These are phyloP conservation scores for Tuber melanosporum DNA, from an alignment of 495 filamentous ascomycete species.

Conservation along the genomic window DNA sequence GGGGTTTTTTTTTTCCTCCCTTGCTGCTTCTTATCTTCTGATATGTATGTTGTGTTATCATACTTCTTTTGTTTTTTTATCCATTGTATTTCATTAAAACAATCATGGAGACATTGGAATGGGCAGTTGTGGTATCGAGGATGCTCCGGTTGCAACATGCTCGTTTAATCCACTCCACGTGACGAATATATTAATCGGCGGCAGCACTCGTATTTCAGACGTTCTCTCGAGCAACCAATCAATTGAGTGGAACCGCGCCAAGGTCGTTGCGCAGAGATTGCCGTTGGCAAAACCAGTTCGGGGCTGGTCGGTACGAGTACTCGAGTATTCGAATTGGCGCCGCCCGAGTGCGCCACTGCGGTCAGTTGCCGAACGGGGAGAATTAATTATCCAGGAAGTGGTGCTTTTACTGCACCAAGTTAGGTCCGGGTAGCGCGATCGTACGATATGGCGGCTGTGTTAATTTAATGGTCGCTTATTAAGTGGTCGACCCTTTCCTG, in stretches of 20 bases:
- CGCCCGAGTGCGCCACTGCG: neutral
- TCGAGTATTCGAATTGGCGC: no score
- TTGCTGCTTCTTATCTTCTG: no score
- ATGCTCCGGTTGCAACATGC: no score
- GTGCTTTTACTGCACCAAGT: neutral
- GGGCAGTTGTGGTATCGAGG: no score
- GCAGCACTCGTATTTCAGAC: neutral
- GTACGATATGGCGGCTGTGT: neutral
- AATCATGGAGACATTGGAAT: no score
- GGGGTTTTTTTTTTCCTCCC: no score
- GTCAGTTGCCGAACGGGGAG: neutral
- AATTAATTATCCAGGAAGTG: neutral
- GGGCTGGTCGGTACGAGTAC: neutral
- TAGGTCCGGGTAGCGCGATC: neutral
- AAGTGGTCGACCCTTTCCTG: neutral
- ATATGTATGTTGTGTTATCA: no score
- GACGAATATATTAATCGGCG: no score
- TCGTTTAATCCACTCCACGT: no score
- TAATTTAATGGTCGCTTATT: neutral
- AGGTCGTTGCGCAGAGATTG: neutral
- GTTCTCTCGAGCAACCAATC: neutral
- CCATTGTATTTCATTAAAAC: no score
- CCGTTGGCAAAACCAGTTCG: neutral
- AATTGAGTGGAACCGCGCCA: neutral
- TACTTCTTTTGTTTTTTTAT: no score